phyloP scores from a whole-genome alignment of 2,329 filamentous ascomycete genomes.

The Cyanodermella asteris region DNA sequence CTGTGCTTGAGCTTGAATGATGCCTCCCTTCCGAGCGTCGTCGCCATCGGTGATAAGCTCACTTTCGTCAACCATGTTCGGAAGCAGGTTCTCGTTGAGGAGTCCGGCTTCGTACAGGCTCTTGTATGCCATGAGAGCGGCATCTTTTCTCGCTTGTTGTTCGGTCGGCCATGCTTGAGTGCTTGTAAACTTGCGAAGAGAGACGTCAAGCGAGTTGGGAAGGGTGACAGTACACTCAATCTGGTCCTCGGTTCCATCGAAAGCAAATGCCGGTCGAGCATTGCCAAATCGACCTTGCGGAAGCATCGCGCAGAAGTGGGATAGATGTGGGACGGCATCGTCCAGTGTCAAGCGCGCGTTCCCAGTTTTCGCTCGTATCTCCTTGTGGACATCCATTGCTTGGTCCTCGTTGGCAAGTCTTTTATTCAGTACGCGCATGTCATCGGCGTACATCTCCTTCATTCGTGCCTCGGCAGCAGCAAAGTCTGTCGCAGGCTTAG shows the following conservation, averaged over 20 bases:
- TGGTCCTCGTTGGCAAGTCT: background rate
- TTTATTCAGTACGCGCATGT: no score
- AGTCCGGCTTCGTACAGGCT: slow-evolving; percentile 47
- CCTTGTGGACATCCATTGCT: slow-evolving; percentile 1
- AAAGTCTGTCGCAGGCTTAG: slow-evolving; percentile 27
- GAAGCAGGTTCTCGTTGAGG: slow-evolving; percentile 58
- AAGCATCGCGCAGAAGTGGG: slow-evolving; percentile 56
- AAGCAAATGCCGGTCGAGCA: slow-evolving; percentile 44
- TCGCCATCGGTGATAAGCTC: no score
- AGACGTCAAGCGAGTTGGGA: slow-evolving; percentile 44
- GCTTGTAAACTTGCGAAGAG: slow-evolving; percentile 33
- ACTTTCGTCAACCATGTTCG: slow-evolving; percentile 41
- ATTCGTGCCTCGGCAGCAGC: slow-evolving; percentile 51
- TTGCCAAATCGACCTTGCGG: slow-evolving; percentile 38
- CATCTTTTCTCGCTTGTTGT: slow-evolving; percentile 54
- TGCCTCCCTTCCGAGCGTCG: no score
- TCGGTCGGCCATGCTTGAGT: slow-evolving; percentile 44
- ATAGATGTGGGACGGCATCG: slow-evolving; percentile 52
- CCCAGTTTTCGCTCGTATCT: slow-evolving; percentile 29
- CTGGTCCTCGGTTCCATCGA: slow-evolving; percentile 18
- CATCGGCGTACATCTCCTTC: slow-evolving; percentile 45
- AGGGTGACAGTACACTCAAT: no score
- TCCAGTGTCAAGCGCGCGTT: slow-evolving; percentile 51
- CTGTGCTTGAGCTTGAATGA: no score
- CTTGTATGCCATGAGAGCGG: slow-evolving; percentile 59